A percentile compares a stretch with the other conserved stretches of the same genome.
Conservation (phyloP, 768 basidiomycete genomes). For the Trametes cingulata region DNA sequence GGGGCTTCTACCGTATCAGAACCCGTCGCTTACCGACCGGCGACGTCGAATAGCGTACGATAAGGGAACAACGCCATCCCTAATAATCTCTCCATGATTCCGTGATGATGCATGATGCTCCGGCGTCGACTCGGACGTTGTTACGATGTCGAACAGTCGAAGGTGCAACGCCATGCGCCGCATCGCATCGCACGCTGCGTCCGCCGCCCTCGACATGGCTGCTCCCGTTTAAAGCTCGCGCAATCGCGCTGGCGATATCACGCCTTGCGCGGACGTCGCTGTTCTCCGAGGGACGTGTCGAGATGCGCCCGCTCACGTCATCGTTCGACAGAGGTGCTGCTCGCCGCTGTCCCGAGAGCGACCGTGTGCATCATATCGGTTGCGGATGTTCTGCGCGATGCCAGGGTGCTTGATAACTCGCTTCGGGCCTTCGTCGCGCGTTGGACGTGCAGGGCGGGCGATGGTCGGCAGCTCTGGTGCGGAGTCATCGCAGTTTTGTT, state of each 20-base stretch:
- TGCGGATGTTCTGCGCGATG: too few relatives aligned
- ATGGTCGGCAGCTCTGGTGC: neutral
- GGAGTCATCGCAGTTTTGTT: too few relatives aligned
- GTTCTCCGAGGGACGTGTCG: neutral
- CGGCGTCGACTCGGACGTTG: neutral
- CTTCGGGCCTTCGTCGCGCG: too few relatives aligned
- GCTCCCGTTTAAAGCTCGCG: neutral
- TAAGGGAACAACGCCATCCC: neutral
- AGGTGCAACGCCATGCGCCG: slow-evolving; percentile 3
- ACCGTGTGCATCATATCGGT: neutral
- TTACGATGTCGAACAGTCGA: slow-evolving; percentile 1
- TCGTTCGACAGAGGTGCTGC: neutral
- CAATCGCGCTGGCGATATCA: slow-evolving; percentile 4
- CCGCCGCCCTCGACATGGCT: neutral
- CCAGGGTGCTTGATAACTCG: too few relatives aligned
- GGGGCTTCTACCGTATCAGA: neutral
- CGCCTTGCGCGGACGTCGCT: slow-evolving; percentile 4
- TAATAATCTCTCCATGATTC: neutral
- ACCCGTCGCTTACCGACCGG: neutral
- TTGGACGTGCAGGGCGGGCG: neutral
- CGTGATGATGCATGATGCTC: neutral
- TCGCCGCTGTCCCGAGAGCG: neutral
- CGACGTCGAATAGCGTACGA: neutral
- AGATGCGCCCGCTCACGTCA: slow-evolving; percentile 1
- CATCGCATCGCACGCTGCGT: neutral